Conservation (phyloP, 495 filamentous ascomycete genomes). For the Opeltia flavorubescens region DNA sequence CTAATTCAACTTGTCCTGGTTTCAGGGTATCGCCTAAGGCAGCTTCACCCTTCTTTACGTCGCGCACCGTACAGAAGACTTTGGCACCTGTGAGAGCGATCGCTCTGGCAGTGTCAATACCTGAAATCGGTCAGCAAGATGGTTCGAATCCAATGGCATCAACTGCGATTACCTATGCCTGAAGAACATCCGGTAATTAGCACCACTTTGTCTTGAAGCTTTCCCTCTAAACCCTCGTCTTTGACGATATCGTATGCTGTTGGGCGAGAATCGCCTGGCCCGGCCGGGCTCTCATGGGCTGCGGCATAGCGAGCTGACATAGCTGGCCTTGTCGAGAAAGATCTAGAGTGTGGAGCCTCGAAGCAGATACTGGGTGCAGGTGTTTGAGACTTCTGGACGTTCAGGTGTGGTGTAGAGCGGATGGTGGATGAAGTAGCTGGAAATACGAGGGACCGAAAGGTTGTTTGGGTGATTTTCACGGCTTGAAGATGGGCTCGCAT, state of each 20-base stretch:
- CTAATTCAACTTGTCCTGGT: constrained; percentile 19
- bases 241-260: constrained; percentile 32
- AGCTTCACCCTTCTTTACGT: constrained; percentile 25
- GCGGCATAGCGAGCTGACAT: constrained; percentile 22
- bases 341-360: too few relatives aligned
- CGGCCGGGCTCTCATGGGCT: constrained; percentile 24
- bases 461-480: too few relatives aligned
- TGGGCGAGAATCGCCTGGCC: constrained; percentile 32
- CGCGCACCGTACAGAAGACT: constrained; percentile 29
- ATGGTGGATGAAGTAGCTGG: too few relatives aligned
- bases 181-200: constrained; percentile 59
- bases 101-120: constrained; percentile 34
- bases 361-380: too few relatives aligned
- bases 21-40: constrained; percentile 15
- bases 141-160: not conserved
- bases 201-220: constrained; percentile 38
- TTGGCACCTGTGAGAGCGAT: constrained; percentile 32
- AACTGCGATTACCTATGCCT: constrained; percentile 23
- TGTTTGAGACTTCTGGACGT: too few relatives aligned
- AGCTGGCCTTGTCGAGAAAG: not conserved
- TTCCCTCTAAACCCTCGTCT: constrained; percentile 26
- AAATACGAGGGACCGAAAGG: too few relatives aligned
- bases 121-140: not conserved
- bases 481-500: too few relatives aligned
- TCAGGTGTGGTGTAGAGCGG: too few relatives aligned